Base-by-base conservation (phyloP, 202 grass and related monocot species). In the Tripidium arundinaceum region DNA sequence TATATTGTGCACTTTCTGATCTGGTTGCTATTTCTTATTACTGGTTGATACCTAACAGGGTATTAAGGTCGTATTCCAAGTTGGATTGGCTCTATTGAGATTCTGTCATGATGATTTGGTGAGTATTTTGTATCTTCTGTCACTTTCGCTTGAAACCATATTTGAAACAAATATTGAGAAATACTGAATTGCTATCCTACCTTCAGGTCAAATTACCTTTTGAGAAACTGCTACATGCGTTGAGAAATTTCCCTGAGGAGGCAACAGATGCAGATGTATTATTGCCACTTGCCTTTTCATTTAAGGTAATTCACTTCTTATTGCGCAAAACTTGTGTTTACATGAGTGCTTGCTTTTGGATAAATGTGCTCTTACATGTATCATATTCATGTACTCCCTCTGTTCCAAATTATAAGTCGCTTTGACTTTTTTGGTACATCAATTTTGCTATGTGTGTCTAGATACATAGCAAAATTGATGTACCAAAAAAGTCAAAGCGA, bases 31-130 rank as follows among this genome's bases (percentile, higher is more conserved):
- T 80, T 80, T 24, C 74, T 68, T 33, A 75, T 36, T 0, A 3
- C 16, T 46, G 6, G 45, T 19, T 73, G 31, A 52, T 75, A 58
- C 12, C 5, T 62, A 61, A 37, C 62, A 99, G 96, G 92, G 96
- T 78, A 90, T 93, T 52, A 91, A 93, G 91, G 84, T 99, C 49
- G 90, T 95, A 36, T 99, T 99, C 49, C 85, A 99, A 89, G 83
- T 99, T 78, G 96, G 96, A 70, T 83, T 99, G 73, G 92, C 88
- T 74, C 86, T 99, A 40, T 67, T 99, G 75, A 95, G 74, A 88
- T 93, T 88, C 80, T 90, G 92, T 75, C 92, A 99, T 82, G 88
- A 99, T 84, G 90, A 95, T 72, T 79, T 99, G 85, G 96, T 95
- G 33, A 89, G 88, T 70, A 58, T 33, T 77, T 60, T 29, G 8